Conservation (phyloP, 1,139 yeast species). For the Taiozyma sp. region DNA sequence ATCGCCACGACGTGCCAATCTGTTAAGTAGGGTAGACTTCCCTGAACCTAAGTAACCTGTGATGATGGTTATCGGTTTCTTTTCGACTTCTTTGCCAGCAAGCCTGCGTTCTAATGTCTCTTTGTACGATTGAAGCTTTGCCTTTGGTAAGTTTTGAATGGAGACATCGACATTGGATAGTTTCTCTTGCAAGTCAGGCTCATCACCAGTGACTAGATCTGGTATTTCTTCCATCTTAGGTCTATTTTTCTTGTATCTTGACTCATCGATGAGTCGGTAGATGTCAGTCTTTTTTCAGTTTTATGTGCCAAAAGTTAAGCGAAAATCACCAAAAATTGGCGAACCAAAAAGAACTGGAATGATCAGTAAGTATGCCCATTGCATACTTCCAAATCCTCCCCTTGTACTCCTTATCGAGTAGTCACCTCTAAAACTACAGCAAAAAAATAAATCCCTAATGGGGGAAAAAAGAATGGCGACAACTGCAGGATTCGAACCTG, state of each 20-base stretch:
- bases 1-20: conserved; percentile 63
- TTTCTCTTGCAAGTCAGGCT: conserved; percentile 14
- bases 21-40: conserved; percentile 78
- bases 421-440: too few species aligned
- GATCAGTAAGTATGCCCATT: too few species aligned
- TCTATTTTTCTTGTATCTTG: background rate
- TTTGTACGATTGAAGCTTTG: conserved; percentile 12
- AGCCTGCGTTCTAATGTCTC: conserved; percentile 12
- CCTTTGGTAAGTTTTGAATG: conserved; percentile 14
- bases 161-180: conserved; percentile 14
- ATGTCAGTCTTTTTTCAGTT: background rate
- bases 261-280: background rate
- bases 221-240: conserved; percentile 18
- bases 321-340: background rate
- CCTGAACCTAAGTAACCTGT: conserved; percentile 97
- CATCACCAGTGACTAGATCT: conserved; percentile 24
- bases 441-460: background rate
- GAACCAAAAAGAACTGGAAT: too few species aligned
- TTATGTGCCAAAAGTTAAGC: background rate
- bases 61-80: conserved; percentile 81
- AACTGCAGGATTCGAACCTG: conserved; percentile 45
- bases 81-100: conserved; percentile 7
- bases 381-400: too few species aligned
- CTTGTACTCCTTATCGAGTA: too few species aligned
- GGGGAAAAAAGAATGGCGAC: conserved; percentile 29